phyloP scores from a whole-genome alignment of 2,329 filamentous ascomycete species.

The Aspergillus oerlinghausenensis region DNA sequence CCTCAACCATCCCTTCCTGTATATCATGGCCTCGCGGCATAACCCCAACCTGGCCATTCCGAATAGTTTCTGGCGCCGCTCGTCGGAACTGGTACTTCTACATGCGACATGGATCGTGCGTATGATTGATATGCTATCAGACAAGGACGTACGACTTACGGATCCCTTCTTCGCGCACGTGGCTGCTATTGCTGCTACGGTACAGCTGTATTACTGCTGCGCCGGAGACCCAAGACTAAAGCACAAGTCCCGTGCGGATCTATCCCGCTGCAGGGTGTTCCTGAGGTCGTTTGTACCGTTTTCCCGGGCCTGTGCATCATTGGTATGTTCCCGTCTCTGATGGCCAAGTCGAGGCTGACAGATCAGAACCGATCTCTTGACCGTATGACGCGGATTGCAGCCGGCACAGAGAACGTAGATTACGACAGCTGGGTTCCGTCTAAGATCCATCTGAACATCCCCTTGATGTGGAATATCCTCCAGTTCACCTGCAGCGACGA shows the following conservation, averaged over 20 bases:
- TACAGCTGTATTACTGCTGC: slow-evolving; percentile 53
- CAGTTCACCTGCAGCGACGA: slow-evolving; percentile 44
- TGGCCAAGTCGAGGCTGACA: slow-evolving; percentile 3
- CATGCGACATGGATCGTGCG: slow-evolving; percentile 53
- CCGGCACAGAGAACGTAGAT: slow-evolving; percentile 46
- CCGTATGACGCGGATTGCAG: slow-evolving; percentile 47
- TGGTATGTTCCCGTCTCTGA: slow-evolving; percentile 33
- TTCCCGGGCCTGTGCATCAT: slow-evolving; percentile 43
- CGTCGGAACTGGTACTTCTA: slow-evolving; percentile 48
- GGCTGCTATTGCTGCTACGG: slow-evolving; percentile 50
- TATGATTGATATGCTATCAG: slow-evolving; percentile 52
- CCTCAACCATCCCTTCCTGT: slow-evolving; percentile 52
- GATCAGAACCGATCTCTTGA: slow-evolving; percentile 46
- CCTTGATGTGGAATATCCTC: slow-evolving; percentile 51
- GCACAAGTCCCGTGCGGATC: slow-evolving; percentile 50
- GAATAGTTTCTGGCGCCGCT: slow-evolving; percentile 52
- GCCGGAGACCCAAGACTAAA: slow-evolving; percentile 47
- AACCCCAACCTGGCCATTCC: slow-evolving; percentile 50
- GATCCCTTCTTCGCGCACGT: slow-evolving; percentile 52
- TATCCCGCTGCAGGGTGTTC: slow-evolving; percentile 49
- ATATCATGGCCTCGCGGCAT: slow-evolving; percentile 50
- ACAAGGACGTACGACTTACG: slow-evolving; percentile 46
- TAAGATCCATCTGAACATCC: slow-evolving; percentile 50
- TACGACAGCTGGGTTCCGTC: slow-evolving; percentile 50
- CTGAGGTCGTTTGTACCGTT: slow-evolving; percentile 46